Base-by-base conservation (phyloP, 2,329 filamentous ascomycete species). In the Lithohypha guttulata region DNA sequence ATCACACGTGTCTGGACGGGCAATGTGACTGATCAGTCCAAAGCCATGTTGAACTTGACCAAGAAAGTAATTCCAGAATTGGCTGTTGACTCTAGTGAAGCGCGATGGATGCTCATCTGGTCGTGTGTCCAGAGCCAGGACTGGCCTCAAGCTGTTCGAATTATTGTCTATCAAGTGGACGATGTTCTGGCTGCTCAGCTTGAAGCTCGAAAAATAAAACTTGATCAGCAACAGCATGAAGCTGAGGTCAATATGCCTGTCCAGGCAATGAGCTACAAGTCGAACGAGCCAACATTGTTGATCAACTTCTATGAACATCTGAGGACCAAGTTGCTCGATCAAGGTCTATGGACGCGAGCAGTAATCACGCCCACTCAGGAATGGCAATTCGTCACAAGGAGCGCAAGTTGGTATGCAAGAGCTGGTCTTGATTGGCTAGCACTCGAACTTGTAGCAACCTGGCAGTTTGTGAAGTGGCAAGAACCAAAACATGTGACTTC, bases 381-480 rank as follows among this genome's bases (percentile, higher is more conserved):
- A 60, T 93, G 84, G 83, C 76, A 82, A 21, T 94, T 95, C 56
- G 77, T 95, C 1, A 65, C 93, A 15, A 84, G 91, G 51, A 94
- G 84, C 38, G 84, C 86, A 11, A 71, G 77, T 39, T 67, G 91
- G 13, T 96, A 87, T 55, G 81, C 82, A 57, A 79, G 84, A 6
- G 95, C 91, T 87, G 89, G 91, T 2, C 93, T 91, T 55, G 89
- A 95, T 59, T 61, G 94, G 6, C 71, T 96, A 0, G 91, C 87
- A 1, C 66, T 96, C 3, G 84, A 93, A 52, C 66, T 96, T 4
- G 81, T 66, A 9, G 55, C 58, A 14, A 58, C 61, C 36, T 67
- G 79, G 82, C 69, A 59, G 64, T 65, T 62, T 39, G 46, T 59
- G 23, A 51, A 50, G 21, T 29, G 21, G 22, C 13, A 42, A 44